A percentile compares a stretch with the other conserved stretches of the same genome.
Conservation (phyloP, 495 filamentous ascomycete species). For the Tuber melanosporum region DNA sequence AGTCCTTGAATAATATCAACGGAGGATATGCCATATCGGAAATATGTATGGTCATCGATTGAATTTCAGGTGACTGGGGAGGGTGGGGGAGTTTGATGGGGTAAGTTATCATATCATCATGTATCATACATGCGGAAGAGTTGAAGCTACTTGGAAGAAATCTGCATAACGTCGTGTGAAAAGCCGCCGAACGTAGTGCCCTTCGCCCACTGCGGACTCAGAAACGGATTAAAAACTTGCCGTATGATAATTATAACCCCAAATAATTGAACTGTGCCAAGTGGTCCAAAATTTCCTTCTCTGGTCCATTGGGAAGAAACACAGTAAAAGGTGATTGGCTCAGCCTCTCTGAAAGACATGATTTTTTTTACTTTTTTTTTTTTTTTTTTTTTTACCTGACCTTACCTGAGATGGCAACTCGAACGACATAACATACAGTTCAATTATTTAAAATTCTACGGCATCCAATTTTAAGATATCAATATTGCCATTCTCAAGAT, state of each 20-base stretch:
- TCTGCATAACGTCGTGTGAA: not conserved
- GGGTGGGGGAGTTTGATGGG: not conserved
- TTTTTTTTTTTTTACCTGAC: not conserved
- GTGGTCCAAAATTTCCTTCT: not conserved
- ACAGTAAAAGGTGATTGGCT: not conserved
- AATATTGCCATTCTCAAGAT: not conserved
- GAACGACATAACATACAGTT: not conserved
- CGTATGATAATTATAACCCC: not conserved
- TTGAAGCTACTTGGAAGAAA: not conserved
- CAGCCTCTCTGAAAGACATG: not conserved
- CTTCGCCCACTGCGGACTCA: not conserved
- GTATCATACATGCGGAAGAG: not conserved
- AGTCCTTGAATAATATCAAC: not conserved
- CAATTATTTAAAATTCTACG: not conserved
- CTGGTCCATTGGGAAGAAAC: not conserved
- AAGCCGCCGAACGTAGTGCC: not conserved
- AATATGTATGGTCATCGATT: not conserved
- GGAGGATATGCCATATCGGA: not conserved
- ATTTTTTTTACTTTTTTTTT: not conserved
- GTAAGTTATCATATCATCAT: not conserved
- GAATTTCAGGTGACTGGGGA: not conserved
- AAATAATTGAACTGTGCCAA: not conserved
- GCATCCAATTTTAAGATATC: not conserved
- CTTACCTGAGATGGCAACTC: not conserved
- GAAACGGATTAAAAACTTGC: not conserved